These are phyloP conservation scores for Rhododendron henanense DNA, from an alignment of 148 eudicot species.

Conservation along the genomic window DNA sequence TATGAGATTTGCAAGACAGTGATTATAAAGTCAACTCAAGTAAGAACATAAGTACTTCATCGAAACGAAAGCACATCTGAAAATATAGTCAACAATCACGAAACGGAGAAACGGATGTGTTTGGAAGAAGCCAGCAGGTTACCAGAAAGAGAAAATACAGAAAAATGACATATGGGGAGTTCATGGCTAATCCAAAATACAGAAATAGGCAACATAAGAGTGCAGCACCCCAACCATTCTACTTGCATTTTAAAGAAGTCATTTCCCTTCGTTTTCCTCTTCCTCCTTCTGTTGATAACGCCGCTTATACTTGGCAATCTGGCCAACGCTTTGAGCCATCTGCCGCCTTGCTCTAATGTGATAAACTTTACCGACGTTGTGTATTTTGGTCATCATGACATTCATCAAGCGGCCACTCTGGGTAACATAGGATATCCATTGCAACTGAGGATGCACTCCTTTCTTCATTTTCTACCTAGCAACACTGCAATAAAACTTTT, in stretches of 20 bases:
- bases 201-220: background rate
- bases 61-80: background rate
- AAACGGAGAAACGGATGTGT: background rate
- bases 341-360: slow-evolving; percentile 75
- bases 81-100: background rate
- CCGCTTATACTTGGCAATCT: slow-evolving; percentile 76
- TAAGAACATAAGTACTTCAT: background rate
- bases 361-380: slow-evolving; percentile 74
- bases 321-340: slow-evolving; percentile 75
- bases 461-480: slow-evolving; percentile 47
- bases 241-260: slow-evolving; percentile 5
- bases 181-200: background rate
- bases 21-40: background rate
- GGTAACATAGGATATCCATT: slow-evolving; percentile 68
- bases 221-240: slow-evolving; percentile 1
- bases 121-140: background rate
- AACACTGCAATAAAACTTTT: background rate
- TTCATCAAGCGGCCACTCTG: slow-evolving; percentile 47
- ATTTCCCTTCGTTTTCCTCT: slow-evolving; percentile 39
- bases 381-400: slow-evolving; percentile 83
- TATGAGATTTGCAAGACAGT: background rate
- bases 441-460: slow-evolving; percentile 76
- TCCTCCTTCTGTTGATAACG: slow-evolving; percentile 56
- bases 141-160: background rate
- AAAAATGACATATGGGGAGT: background rate